Evolutionary conservation across 2,329 filamentous ascomycete species (phyloP).

Genomic region (Diplodia scrobiculata): DNA sequence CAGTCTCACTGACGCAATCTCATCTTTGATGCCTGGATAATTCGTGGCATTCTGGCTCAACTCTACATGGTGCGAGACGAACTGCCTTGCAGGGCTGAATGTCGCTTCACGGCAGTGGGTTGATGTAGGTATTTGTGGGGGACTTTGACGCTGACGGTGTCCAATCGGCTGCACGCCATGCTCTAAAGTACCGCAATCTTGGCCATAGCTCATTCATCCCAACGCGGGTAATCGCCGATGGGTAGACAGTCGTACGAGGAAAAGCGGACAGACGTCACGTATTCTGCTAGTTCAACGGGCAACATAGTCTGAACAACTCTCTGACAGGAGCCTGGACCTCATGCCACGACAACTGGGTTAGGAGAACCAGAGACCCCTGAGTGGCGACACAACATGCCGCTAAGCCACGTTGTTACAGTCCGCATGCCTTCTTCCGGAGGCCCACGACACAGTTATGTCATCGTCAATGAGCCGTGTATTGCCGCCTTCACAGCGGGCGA

Average conservation of each 20-base stretch:
- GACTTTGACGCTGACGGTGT: not conserved
- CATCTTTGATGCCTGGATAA: not conserved
- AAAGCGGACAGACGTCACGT: constrained; percentile 2
- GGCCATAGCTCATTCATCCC: constrained; percentile 3
- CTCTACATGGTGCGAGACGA: not conserved
- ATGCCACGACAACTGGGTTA: not conserved
- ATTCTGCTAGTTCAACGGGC: not conserved
- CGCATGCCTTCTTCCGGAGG: not conserved
- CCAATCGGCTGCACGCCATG: constrained; percentile 5
- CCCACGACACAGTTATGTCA: not conserved
- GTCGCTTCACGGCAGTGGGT: not conserved
- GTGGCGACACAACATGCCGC: not conserved
- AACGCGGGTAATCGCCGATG: constrained; percentile 17
- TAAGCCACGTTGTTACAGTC: not conserved
- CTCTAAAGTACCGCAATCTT: constrained; percentile 12
- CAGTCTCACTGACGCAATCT: not conserved
- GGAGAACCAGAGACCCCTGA: not conserved
- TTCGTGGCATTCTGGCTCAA: not conserved
- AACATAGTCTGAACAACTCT: not conserved
- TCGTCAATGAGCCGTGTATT: not conserved
- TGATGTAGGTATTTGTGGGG: not conserved
- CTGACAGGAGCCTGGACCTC: not conserved
- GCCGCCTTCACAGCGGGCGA: no score
- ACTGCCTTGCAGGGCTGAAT: not conserved
- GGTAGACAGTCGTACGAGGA: constrained; percentile 10